Evolutionary conservation across 2,329 filamentous ascomycete genomes (phyloP).

Genomic region (Orbilia oligospora): DNA sequence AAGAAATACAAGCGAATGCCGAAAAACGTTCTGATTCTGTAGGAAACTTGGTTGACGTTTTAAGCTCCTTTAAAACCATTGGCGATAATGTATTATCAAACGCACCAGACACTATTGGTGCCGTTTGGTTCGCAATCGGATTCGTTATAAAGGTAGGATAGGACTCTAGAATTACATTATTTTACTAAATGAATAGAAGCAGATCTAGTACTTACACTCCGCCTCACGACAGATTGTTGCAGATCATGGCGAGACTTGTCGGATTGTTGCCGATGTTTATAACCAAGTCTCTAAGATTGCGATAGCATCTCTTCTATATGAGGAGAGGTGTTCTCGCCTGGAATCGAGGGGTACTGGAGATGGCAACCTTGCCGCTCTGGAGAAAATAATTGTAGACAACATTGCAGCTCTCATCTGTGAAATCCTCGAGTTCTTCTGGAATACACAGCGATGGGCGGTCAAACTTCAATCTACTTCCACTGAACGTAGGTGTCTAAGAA

Average conservation of each 20-base stretch:
- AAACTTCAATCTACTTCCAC: conserved; percentile 11
- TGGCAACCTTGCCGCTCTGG: conserved; percentile 17
- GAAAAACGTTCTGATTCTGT: conserved; percentile 13
- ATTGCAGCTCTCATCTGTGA: conserved; percentile 7
- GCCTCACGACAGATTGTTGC: conserved; percentile 23
- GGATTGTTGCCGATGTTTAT: conserved; percentile 22
- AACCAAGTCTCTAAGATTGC: conserved; percentile 24
- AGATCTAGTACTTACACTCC: too few species aligned
- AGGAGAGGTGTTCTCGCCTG: conserved; percentile 11
- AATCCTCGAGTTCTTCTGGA: conserved; percentile 48
- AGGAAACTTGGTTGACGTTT: conserved; percentile 8
- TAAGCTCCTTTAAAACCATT: conserved; percentile 28
- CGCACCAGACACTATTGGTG: conserved; percentile 19
- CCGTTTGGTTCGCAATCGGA: conserved; percentile 40
- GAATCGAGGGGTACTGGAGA: not conserved
- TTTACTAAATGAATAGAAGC: too few species aligned
- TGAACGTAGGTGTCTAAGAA: not conserved
- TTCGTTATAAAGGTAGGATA: conserved; percentile 31
- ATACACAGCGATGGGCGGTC: conserved; percentile 17
- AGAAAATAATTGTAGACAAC: conserved; percentile 15
- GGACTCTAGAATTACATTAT: not conserved
- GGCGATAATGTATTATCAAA: conserved; percentile 23
- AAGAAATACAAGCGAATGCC: conserved; percentile 11
- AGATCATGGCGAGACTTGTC: conserved; percentile 31
- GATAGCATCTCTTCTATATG: conserved; percentile 33